phyloP scores from a whole-genome alignment of 73 alveolate species.

The Tetrahymena elliotti region DNA sequence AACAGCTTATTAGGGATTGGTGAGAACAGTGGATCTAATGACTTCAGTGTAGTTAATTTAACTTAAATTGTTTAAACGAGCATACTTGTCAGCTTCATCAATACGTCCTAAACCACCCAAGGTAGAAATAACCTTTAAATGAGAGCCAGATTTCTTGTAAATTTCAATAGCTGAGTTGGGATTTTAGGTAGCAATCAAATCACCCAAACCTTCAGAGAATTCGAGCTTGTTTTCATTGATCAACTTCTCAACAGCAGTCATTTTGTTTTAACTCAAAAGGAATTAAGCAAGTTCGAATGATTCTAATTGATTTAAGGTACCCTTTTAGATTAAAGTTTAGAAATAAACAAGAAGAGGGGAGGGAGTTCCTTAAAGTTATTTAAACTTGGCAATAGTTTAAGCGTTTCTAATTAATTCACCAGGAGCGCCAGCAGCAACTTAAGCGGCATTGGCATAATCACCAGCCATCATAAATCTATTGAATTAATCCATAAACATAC shows the following conservation, averaged over 20 bases:
- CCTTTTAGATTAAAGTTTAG: conserved; percentile 88
- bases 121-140: conserved; percentile 82
- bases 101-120: conserved; percentile 85
- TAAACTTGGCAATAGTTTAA: conserved; percentile 86
- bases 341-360: conserved; percentile 90
- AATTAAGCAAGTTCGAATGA: conserved; percentile 88
- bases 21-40: conserved; percentile 65
- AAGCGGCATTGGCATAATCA: conserved; percentile 92
- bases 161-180: conserved; percentile 85
- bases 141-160: conserved; percentile 72
- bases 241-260: conserved; percentile 83
- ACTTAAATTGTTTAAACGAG: conserved; percentile 62
- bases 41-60: conserved; percentile 76
- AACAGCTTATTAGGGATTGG: conserved; percentile 85
- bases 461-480: conserved; percentile 83
- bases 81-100: conserved; percentile 81
- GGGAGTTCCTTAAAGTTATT: conserved; percentile 82
- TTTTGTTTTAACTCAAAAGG: conserved; percentile 79
- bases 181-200: conserved; percentile 81
- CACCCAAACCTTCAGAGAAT: conserved; percentile 88
- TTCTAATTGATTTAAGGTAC: conserved; percentile 86
- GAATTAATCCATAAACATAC: conserved; percentile 84
- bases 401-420: conserved; percentile 90
- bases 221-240: conserved; percentile 84
- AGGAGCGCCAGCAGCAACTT: conserved; percentile 95